Conservation (phyloP, 805 yeast genomes). For the Yarrowia sp. region DNA sequence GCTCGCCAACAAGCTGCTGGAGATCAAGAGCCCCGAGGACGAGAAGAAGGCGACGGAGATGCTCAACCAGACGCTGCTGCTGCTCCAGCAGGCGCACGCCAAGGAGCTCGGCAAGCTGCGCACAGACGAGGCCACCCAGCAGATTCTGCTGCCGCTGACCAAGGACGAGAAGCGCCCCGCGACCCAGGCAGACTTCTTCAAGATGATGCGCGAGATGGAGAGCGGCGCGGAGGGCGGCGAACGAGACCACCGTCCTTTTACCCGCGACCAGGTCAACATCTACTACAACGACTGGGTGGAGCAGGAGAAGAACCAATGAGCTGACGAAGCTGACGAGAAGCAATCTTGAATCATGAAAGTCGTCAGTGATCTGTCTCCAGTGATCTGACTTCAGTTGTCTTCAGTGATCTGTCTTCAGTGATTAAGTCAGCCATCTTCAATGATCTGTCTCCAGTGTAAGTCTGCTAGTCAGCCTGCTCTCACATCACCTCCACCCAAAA, state of each 20-base stretch:
- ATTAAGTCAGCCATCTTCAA: no score
- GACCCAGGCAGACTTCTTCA: constrained; percentile 9
- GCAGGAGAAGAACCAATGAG: not conserved
- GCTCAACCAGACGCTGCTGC: constrained; percentile 10
- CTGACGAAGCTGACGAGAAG: no score
- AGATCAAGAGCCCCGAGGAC: constrained; percentile 12
- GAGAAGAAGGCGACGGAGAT: constrained; percentile 16
- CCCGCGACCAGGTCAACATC: constrained; percentile 10
- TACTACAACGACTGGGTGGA: constrained; percentile 17
- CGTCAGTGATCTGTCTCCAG: no score
- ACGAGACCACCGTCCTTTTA: constrained; percentile 11
- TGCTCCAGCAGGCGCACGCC: not conserved
- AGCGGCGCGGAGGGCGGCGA: not conserved
- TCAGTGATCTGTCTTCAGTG: no score
- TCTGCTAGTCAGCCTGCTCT: no score
- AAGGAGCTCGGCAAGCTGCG: constrained; percentile 7
- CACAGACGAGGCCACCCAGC: constrained; percentile 16
- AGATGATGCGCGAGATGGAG: constrained; percentile 22
- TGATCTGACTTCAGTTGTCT: no score
- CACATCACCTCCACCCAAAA: no score
- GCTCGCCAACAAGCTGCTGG: constrained; percentile 18
- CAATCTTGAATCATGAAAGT: no score
- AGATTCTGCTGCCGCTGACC: constrained; percentile 18
- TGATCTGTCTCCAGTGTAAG: no score
- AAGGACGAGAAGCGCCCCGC: constrained; percentile 18